Conservation (phyloP, 1,284 basidiomycete genomes). For the Naganishia liquefaciens region DNA sequence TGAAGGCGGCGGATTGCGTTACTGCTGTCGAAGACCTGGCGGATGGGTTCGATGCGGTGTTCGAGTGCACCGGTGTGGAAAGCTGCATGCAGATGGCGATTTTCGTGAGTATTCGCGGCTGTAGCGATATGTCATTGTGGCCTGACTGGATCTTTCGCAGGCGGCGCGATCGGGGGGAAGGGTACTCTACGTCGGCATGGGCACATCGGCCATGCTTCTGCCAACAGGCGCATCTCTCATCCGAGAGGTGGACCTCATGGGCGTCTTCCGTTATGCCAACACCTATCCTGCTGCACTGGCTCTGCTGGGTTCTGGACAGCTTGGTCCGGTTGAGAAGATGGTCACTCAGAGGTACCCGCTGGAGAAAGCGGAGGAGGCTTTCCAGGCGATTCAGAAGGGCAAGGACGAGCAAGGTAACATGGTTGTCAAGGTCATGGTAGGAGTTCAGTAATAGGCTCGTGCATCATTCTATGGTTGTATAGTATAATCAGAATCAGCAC, state of each 20-base stretch:
- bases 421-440: slow-evolving; percentile 78
- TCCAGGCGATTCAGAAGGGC: slow-evolving; percentile 74
- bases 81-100: slow-evolving; percentile 83
- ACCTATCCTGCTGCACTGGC: slow-evolving; percentile 81
- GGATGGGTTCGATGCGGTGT: slow-evolving; percentile 86
- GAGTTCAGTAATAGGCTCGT: not conserved
- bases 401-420: slow-evolving; percentile 73
- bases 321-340: slow-evolving; percentile 68
- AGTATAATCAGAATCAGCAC: not conserved
- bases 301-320: slow-evolving; percentile 67
- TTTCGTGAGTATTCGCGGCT: slow-evolving; percentile 61
- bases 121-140: slow-evolving; percentile 10
- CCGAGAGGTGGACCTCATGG: slow-evolving; percentile 89
- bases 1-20: slow-evolving; percentile 41
- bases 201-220: slow-evolving; percentile 74
- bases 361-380: slow-evolving; percentile 67
- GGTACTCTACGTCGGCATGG: slow-evolving; percentile 94
- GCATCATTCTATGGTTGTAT: not conserved
- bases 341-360: slow-evolving; percentile 78
- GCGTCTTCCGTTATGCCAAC: slow-evolving; percentile 83
- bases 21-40: slow-evolving; percentile 55
- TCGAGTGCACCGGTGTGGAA: slow-evolving; percentile 94
- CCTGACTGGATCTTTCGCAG: slow-evolving; percentile 52
- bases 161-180: slow-evolving; percentile 79
- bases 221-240: slow-evolving; percentile 80